Percentiles rank a stretch among this genome's conserved stretches.
phyloP scores from a whole-genome alignment of 179 eudicot genomes.

The Vitellaria paradoxa region DNA sequence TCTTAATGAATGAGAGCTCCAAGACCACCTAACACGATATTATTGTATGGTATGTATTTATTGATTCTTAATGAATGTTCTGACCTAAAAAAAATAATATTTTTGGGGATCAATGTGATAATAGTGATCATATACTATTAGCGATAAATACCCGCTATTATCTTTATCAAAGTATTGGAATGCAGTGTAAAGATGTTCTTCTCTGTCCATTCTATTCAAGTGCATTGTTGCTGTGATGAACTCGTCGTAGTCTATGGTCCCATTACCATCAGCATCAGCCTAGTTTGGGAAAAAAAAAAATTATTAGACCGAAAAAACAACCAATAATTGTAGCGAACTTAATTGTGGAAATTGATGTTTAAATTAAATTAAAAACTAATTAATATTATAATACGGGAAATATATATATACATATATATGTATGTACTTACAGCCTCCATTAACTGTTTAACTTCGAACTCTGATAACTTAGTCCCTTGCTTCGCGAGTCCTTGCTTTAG shows the following conservation, averaged over 20 bases:
- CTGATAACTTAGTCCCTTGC: slow-evolving; percentile 44
- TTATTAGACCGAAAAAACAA: background rate
- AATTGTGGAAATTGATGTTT: too few species aligned
- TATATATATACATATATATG: too few species aligned
- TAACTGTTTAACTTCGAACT: slow-evolving; percentile 42
- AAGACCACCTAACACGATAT: too few species aligned
- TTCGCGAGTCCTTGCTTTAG: slow-evolving; percentile 40
- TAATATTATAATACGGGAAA: too few species aligned
- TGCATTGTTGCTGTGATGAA: slow-evolving; percentile 59
- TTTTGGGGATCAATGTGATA: too few species aligned
- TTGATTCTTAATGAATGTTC: too few species aligned
- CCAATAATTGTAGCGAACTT: too few species aligned
- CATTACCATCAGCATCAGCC: slow-evolving; percentile 60
- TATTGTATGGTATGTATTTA: too few species aligned
- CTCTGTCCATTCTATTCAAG: slow-evolving; percentile 53
- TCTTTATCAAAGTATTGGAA: slow-evolving; percentile 17
- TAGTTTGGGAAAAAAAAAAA: background rate
- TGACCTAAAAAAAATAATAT: too few species aligned
- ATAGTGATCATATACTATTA: too few species aligned
- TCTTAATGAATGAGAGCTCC: too few species aligned
- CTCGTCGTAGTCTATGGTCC: slow-evolving; percentile 8
- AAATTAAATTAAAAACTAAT: too few species aligned
- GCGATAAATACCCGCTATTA: slow-evolving; percentile 51
- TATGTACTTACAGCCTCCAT: slow-evolving; percentile 54
- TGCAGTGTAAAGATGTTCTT: slow-evolving; percentile 55